These are phyloP conservation scores for Carex parvula DNA, from an alignment of 176 grass and related monocot genomes.

Conservation along the genomic window DNA sequence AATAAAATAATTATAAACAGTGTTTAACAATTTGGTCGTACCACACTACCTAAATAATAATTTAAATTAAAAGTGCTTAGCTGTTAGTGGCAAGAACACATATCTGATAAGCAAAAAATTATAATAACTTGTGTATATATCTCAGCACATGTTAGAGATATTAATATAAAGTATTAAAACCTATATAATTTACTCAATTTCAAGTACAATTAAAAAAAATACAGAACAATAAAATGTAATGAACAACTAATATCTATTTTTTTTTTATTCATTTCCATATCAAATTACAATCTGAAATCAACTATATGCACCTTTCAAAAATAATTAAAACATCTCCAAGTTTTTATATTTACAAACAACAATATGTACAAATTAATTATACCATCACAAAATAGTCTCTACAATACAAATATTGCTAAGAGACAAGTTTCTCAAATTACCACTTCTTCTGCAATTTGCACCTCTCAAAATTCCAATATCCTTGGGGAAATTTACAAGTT, in stretches of 20 bases:
- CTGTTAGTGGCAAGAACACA: too few species aligned
- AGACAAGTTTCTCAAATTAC: background rate
- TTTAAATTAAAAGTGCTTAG: background rate
- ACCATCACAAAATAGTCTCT: constrained; percentile 19
- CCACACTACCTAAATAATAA: background rate
- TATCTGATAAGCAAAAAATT: too few species aligned
- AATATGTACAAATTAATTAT: background rate
- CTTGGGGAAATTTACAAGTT: background rate
- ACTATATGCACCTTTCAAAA: background rate
- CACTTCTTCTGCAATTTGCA: background rate
- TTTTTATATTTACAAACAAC: constrained; percentile 16
- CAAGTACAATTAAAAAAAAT: background rate
- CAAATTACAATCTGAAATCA: background rate
- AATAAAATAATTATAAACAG: background rate
- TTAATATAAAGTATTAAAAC: too few species aligned
- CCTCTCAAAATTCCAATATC: constrained; percentile 15
- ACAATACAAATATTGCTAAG: background rate
- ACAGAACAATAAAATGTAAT: background rate
- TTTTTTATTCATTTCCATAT: background rate
- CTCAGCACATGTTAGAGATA: too few species aligned
- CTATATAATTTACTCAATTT: too few species aligned
- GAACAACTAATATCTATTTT: background rate
- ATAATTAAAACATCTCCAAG: background rate
- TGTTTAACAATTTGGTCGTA: background rate
- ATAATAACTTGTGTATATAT: too few species aligned